These are phyloP conservation scores for Bauhinia variegata DNA, from an alignment of 306 rosid species.

Conservation along the genomic window DNA sequence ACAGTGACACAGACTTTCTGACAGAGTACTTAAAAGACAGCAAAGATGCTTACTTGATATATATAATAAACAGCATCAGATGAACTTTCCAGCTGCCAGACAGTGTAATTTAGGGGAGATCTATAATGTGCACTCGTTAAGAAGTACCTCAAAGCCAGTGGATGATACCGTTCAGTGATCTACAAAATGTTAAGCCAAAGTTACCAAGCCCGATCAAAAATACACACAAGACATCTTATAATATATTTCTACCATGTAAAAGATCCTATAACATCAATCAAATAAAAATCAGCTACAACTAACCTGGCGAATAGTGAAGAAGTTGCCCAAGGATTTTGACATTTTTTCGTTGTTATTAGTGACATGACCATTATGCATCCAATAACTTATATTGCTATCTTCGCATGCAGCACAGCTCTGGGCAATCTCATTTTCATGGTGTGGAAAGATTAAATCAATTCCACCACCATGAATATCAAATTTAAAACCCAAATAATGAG, in stretches of 20 bases:
- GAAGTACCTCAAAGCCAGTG: conserved; percentile 87
- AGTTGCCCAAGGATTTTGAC: conserved; percentile 94
- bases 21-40: conserved; percentile 15
- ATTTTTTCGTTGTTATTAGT: conserved; percentile 88
- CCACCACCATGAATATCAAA: conserved; percentile 99
- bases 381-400: conserved; percentile 69
- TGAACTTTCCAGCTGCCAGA: conserved; percentile 75
- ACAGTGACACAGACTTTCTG: conserved; percentile 25
- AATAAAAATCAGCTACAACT: conserved; percentile 20
- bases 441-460: conserved; percentile 94
- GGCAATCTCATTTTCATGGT: conserved; percentile 96
- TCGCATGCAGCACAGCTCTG: conserved; percentile 90
- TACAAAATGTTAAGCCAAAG: conserved; percentile 42
- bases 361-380: conserved; percentile 99
- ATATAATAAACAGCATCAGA: conserved; percentile 84
- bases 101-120: conserved; percentile 81
- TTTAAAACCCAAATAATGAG: conserved; percentile 71
- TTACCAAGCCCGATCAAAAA: conserved; percentile 21
- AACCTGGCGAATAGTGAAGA: conserved; percentile 97
- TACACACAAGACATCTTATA: conserved; percentile 17
- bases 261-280: conserved; percentile 4
- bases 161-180: conserved; percentile 81
- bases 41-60: conserved; percentile 63
- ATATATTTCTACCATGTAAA: conserved; percentile 31
- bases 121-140: conserved; percentile 81